These are phyloP conservation scores for Lepidopterella palustris DNA, from an alignment of 495 filamentous ascomycete species.

Conservation along the genomic window DNA sequence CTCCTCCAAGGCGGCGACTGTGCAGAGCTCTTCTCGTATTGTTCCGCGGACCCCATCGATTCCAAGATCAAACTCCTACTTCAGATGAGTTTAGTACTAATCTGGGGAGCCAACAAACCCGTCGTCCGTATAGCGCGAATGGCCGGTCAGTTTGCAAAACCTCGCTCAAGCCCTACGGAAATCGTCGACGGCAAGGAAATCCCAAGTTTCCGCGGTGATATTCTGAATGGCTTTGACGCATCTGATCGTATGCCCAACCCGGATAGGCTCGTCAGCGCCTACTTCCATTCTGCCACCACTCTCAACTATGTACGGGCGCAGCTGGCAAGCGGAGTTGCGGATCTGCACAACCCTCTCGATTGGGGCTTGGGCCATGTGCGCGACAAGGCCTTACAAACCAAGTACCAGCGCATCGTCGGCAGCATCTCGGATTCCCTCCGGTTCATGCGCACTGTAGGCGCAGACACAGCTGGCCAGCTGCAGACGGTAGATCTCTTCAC, in stretches of 20 bases:
- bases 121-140: slow-evolving; percentile 93
- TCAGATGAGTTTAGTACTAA: slow-evolving; percentile 90
- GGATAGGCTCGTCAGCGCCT: slow-evolving; percentile 75
- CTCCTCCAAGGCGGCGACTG: slow-evolving; percentile 95
- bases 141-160: slow-evolving; percentile 96
- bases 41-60: slow-evolving; percentile 76
- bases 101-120: slow-evolving; percentile 84
- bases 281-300: slow-evolving; percentile 90
- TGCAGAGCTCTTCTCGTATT: slow-evolving; percentile 96
- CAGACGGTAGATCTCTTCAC: slow-evolving; percentile 95
- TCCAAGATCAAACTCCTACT: slow-evolving; percentile 93
- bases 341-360: slow-evolving; percentile 87
- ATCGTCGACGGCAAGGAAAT: slow-evolving; percentile 70
- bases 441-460: slow-evolving; percentile 93
- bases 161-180: slow-evolving; percentile 83
- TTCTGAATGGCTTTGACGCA: slow-evolving; percentile 77
- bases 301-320: slow-evolving; percentile 85
- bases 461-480: slow-evolving; percentile 74
- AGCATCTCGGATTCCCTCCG: slow-evolving; percentile 85
- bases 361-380: slow-evolving; percentile 94
- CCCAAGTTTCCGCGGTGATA: slow-evolving; percentile 88
- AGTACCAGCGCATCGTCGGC: slow-evolving; percentile 74
- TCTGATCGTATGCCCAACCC: slow-evolving; percentile 74
- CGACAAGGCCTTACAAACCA: slow-evolving; percentile 70
- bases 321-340: slow-evolving; percentile 80